A percentile compares a stretch with the other conserved stretches of the same genome.
phyloP scores from a whole-genome alignment of 208 protist genomes.

The Trypanosoma mega region DNA sequence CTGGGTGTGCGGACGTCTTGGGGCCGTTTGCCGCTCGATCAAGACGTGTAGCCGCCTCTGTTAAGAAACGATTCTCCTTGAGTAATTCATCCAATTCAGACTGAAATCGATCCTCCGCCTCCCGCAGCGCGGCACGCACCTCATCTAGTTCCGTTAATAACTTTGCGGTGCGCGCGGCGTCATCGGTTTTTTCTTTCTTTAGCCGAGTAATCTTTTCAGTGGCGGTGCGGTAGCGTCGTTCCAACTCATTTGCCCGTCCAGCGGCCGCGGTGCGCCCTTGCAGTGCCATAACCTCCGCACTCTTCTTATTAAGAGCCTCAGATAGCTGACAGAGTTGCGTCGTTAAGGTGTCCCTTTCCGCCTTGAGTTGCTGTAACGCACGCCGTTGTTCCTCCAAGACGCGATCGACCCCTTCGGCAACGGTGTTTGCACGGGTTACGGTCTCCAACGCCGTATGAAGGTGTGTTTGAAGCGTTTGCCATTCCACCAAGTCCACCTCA shows the following conservation, averaged over 20 bases:
- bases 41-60: not conserved
- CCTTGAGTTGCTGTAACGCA: not conserved
- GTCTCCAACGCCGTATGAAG: not conserved
- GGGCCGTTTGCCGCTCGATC: not conserved
- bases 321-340: constrained; percentile 7
- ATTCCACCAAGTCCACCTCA: not conserved
- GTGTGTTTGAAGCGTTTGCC: not conserved
- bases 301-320: constrained; percentile 21
- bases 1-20: not conserved
- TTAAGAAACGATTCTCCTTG: constrained; percentile 8
- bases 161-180: not conserved
- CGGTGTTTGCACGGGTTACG: not conserved
- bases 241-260: not conserved
- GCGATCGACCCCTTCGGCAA: constrained; percentile 13
- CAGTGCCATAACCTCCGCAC: constrained; percentile 7
- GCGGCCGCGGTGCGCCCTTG: not conserved
- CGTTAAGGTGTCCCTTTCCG: not conserved
- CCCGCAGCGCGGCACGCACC: not conserved
- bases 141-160: constrained; percentile 2
- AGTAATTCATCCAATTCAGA: constrained; percentile 1
- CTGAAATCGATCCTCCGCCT: constrained; percentile 5
- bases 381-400: constrained; percentile 2
- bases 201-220: not conserved
- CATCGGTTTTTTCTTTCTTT: constrained; percentile 4
- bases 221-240: not conserved